Evolutionary conservation across 2,329 filamentous ascomycete genomes (phyloP), one percentile per base, ranked within the genome.

Genomic region (Cryoendolithus antarcticus): DNA sequence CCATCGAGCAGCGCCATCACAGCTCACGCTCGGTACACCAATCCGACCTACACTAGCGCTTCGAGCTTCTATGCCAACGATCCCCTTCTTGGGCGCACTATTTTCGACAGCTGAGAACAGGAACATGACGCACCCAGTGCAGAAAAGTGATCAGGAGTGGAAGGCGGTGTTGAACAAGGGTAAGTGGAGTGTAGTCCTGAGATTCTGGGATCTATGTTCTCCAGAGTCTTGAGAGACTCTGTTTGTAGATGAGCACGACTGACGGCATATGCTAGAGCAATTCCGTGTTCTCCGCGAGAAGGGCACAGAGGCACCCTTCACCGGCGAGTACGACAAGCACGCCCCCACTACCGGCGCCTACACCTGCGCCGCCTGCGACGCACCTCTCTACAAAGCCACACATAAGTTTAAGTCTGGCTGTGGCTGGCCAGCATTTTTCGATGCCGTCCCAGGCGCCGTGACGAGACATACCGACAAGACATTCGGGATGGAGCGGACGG

Each of bases 391-490:
- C 74, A 89, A 80, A 61, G 88, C 91, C 21, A 73, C 73, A 46
- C 88, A 94, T 65, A 98, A 98, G 63, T 98, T 98, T 73, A 84
- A 84, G 62, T 93, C 84, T 11, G 86, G 86, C 32, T 98, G 91
- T 63, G 91, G 91, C 44, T 98, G 91, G 91, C 91, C 91, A 1
- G 91, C 91, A 9, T 98, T 96, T 65, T 98, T 89, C 59, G 91
- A 98, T 63, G 89, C 82, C 48, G 76, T 98, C 37, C 89, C 91
- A 0, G 88, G 86, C 2, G 89, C 89, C 1, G 86, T 98, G 9
- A 84, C 76, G 29, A 72, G 89, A 45, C 81, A 89, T 55, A 76
- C 77, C 47, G 91, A 98, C 61, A 67, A 64, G 35, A 69, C 77
- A 0, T 72, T 86, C 37, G 89, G 89, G 34, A 93, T 94, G 84